Percentiles rank a stretch among this genome's conserved stretches.
phyloP scores from a whole-genome alignment of 108 stramenopile species.

The Nitzschia sp. region DNA sequence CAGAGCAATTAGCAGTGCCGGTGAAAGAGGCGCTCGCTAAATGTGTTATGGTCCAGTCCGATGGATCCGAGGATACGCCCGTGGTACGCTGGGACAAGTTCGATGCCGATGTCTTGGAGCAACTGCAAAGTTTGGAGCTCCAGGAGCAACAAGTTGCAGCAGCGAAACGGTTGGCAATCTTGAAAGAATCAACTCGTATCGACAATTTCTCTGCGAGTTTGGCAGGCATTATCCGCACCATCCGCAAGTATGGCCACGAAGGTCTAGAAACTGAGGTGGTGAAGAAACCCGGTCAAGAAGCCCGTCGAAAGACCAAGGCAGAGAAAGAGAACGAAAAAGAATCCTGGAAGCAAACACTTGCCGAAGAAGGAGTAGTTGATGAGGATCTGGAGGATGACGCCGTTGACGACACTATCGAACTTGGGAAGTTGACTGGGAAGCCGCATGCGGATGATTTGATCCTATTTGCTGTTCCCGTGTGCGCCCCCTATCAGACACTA shows the following conservation, averaged over 20 bases:
- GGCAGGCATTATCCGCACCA: slow-evolving; percentile 79
- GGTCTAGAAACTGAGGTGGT: slow-evolving; percentile 18
- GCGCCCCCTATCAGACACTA: slow-evolving; percentile 90
- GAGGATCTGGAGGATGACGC: slow-evolving; percentile 53
- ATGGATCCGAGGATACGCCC: slow-evolving; percentile 37
- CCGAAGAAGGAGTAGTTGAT: slow-evolving; percentile 76
- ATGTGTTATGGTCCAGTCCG: slow-evolving; percentile 54
- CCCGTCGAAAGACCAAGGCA: slow-evolving; percentile 67
- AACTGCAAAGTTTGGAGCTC: slow-evolving; percentile 52
- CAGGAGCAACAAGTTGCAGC: slow-evolving; percentile 62
- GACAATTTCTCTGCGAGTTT: slow-evolving; percentile 88
- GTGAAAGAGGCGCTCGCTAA: slow-evolving; percentile 53
- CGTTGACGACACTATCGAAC: slow-evolving; percentile 76
- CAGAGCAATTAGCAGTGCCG: slow-evolving; percentile 48
- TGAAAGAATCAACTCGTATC: slow-evolving; percentile 57
- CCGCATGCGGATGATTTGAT: slow-evolving; percentile 81
- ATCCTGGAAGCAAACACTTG: slow-evolving; percentile 73
- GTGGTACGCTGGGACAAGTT: slow-evolving; percentile 83
- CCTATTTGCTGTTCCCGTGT: slow-evolving; percentile 89
- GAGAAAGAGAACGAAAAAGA: slow-evolving; percentile 75
- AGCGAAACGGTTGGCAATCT: slow-evolving; percentile 57
- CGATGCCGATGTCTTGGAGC: slow-evolving; percentile 83
- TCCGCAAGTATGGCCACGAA: slow-evolving; percentile 73
- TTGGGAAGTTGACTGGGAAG: slow-evolving; percentile 81
- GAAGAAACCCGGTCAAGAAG: slow-evolving; percentile 9